Evolutionary conservation across 164 flowering plant genomes (phyloP).

Genomic region (Vitis cinerea): DNA sequence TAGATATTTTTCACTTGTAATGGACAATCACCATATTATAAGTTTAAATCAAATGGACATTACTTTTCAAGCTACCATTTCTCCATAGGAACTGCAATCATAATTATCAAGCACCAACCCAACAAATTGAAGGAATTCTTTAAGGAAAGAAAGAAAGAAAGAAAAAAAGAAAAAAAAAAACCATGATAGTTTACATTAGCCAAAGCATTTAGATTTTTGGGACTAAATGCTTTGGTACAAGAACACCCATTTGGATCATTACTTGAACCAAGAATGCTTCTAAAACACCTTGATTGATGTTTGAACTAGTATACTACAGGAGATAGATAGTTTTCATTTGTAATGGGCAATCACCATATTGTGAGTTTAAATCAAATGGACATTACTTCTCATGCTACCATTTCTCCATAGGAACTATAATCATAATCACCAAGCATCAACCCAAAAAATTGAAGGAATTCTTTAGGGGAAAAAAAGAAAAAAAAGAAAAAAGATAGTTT

Average conservation of each 20-base stretch:
- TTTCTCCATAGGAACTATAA: conserved; percentile 81
- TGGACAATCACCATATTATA: neutral
- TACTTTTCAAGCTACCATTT: conserved; percentile 66
- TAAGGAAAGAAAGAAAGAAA: neutral
- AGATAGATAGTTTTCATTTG: conserved; percentile 1
- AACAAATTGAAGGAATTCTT: no score
- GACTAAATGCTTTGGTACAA: conserved; percentile 68
- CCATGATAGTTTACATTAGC: conserved; percentile 53
- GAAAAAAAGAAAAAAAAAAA: neutral
- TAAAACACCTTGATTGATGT: conserved; percentile 87
- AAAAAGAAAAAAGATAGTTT: conserved; percentile 16
- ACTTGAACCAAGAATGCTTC: conserved; percentile 92
- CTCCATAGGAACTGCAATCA: conserved; percentile 74
- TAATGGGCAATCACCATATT: neutral
- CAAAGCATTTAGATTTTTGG: conserved; percentile 63
- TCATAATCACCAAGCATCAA: neutral
- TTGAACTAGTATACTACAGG: conserved; percentile 78
- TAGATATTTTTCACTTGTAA: neutral
- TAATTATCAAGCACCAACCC: neutral
- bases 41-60: conserved; percentile 52
- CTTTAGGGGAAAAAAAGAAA: neutral
- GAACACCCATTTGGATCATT: conserved; percentile 97
- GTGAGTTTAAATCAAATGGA: conserved; percentile 50
- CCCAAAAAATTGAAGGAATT: no score
- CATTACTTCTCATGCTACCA: conserved; percentile 62